phyloP scores from a whole-genome alignment of 2,329 filamentous ascomycete species.

The Calonectria pseudoturangicola region DNA sequence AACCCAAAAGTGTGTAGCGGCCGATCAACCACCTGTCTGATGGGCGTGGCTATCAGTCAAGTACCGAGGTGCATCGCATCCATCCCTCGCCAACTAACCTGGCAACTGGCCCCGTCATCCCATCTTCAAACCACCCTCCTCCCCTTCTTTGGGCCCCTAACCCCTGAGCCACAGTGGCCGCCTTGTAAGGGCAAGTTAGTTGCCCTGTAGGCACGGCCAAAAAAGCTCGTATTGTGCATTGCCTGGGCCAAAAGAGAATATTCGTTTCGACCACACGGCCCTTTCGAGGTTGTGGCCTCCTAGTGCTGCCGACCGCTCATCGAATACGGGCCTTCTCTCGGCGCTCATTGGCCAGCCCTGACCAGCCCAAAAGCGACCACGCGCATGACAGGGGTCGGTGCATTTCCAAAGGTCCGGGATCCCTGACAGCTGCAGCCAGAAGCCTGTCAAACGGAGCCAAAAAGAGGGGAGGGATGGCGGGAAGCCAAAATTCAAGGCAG shows the following conservation, averaged over 20 bases:
- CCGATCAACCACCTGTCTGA: conserved; percentile 30
- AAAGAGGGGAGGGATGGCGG: neutral
- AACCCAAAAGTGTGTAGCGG: conserved; percentile 25
- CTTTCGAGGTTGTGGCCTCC: conserved; percentile 5
- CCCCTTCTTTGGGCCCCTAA: conserved; percentile 28
- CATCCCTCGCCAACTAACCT: conserved; percentile 28
- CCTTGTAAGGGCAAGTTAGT: neutral
- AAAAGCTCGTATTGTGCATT: conserved; percentile 14
- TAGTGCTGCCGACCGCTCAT: conserved; percentile 3
- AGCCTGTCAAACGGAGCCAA: conserved; percentile 20
- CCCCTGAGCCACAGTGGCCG: conserved; percentile 32
- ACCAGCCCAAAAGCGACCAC: conserved; percentile 32
- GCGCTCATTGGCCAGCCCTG: conserved; percentile 47
- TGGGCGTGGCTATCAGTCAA: conserved; percentile 18
- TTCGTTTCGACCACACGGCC: neutral
- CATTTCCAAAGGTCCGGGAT: conserved; percentile 18
- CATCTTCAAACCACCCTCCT: conserved; percentile 20
- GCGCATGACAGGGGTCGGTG: conserved; percentile 31
- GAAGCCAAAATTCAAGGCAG: conserved; percentile 17
- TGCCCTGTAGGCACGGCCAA: neutral
- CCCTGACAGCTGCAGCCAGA: conserved; percentile 26
- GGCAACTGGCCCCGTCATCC: conserved; percentile 17
- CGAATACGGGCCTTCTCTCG: conserved; percentile 18
- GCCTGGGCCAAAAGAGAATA: neutral
- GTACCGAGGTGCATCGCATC: conserved; percentile 16